Evolutionary conservation across 208 protist species (phyloP), one percentile per base, ranked within the genome.

Genomic region (Leishmania aethiopica): DNA sequence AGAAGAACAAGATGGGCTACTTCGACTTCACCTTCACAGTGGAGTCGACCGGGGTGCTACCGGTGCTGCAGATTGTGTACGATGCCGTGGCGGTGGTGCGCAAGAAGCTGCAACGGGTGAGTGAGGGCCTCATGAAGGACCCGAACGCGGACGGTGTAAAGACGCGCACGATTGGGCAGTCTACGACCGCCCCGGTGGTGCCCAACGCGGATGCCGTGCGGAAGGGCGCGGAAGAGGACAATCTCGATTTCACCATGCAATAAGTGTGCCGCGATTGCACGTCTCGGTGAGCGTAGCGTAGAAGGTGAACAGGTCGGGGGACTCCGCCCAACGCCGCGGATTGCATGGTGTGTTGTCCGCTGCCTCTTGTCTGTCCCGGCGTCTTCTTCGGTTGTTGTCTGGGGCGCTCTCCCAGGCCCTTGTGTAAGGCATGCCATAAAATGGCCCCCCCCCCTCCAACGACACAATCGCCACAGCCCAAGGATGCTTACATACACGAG

Each of bases 21-120:
- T 97, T 94, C 85, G 86, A 97, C 77, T 98, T 98, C 75, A 93
- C 88, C 66, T 98, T 98, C 81, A 92, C 92, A 25, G 94, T 98
- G n/a, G 96, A 98, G 85, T 94, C 94, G 2, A 98, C 95, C 1
- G 96, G 96, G 1, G 94, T 94, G 75, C 86, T 98, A 32, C 92
- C 94, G 47, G 93, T 97, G 76, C 77, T 96, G 76, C 89, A 98
- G 84, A 90, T 98, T 47, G 74, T 98, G 37, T 93, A 92, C 72
- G 88, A 96, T 59, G 96, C 94, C 0, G 87, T 98, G 51, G 92
- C 92, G 28, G 91, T 97, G 78, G 67, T 98, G 85, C 91, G 93
- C 25, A 82, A 81, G 51, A 98, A 98, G 81, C 84, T 98, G 73
- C 85, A 97, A 84, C 77, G 80, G 6, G 88, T 96, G 11, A 85